Base-by-base conservation (phyloP, 2,329 filamentous ascomycete genomes). In the Penicillium frequentans region DNA sequence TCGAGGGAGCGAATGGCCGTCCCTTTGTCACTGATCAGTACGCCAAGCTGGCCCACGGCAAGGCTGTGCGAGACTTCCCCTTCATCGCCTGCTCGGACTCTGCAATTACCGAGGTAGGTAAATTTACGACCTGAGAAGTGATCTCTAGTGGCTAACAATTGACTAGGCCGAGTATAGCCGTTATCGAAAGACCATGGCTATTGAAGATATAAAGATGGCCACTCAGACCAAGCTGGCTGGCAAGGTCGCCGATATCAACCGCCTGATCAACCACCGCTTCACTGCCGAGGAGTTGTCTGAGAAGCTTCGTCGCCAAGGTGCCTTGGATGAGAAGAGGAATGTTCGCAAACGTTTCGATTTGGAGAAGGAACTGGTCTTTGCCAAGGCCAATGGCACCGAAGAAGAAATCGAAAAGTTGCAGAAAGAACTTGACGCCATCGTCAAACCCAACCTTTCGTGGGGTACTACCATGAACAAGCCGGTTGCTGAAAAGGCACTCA, bases 41-140 rank as follows among this genome's bases (percentile, higher is more conserved):
- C 70, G 86, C 90, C 31, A 80, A 88, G 53, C 87, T 90, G 43
- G 87, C 91, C 8, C 90, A 96, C 70, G 95, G 95, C 46, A 92
- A 93, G 67, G 83, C 90, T 0, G 84, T 91, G 69, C 89, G 89
- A 71, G 87, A 93, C 35, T 97, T 92, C 77, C 92, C 93, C 5
- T 97, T 98, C 74, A 88, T 95, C 60, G 88, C 89, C 61, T 93
- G 93, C 70, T 98, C 95, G 0, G 93, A 96, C 72, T 86, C 87
- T 49, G 81, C 83, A 43, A 90, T 98, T 69, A 90, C 89, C n/a
- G 91, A 95, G 74, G 89, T 91, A 79, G 62, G 81, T 72, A 47
- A 8, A 9, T 26, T 11, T 7, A 24, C 2, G 4, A 16, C 9
- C 1, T 16, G 14, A 16, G 5, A 35, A 35, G 5, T 21, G 11